Evolutionary conservation across 805 yeast species (phyloP).

Genomic region (Metschnikowia cubensis): DNA sequence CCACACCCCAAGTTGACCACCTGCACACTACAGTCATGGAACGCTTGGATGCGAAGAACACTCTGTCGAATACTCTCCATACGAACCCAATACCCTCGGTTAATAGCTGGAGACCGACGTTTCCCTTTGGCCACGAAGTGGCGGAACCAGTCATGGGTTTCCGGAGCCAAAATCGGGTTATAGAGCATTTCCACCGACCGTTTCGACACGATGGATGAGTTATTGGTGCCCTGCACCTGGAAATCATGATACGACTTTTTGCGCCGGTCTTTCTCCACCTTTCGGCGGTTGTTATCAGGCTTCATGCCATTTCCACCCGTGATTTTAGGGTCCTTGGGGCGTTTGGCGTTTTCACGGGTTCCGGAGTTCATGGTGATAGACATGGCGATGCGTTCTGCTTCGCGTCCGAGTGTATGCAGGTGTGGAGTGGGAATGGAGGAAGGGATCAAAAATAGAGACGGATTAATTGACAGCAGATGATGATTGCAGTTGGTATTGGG

Average conservation of each 20-base stretch:
- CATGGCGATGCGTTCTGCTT: no score
- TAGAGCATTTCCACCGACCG: slow-evolving; percentile 72
- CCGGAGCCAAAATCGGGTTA: slow-evolving; percentile 28
- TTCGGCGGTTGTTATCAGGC: slow-evolving; percentile 11
- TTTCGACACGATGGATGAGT: slow-evolving; percentile 78
- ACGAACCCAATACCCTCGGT: slow-evolving; percentile 80
- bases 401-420: no score
- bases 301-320: neutral
- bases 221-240: slow-evolving; percentile 80
- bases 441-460: no score
- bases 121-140: slow-evolving; percentile 63
- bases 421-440: no score
- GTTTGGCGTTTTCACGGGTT: no score
- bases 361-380: no score
- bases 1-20: slow-evolving; percentile 80
- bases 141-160: slow-evolving; percentile 50
- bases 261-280: slow-evolving; percentile 43
- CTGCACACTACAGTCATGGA: slow-evolving; percentile 26
- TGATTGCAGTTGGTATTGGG: no score
- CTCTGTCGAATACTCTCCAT: slow-evolving; percentile 62
- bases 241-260: slow-evolving; percentile 53
- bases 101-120: slow-evolving; percentile 74
- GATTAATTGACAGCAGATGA: no score
- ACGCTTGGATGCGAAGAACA: slow-evolving; percentile 43
- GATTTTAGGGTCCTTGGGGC: no score